phyloP scores from a whole-genome alignment of 1,139 yeast genomes.

The Nakaseomyces uthaithaninus region DNA sequence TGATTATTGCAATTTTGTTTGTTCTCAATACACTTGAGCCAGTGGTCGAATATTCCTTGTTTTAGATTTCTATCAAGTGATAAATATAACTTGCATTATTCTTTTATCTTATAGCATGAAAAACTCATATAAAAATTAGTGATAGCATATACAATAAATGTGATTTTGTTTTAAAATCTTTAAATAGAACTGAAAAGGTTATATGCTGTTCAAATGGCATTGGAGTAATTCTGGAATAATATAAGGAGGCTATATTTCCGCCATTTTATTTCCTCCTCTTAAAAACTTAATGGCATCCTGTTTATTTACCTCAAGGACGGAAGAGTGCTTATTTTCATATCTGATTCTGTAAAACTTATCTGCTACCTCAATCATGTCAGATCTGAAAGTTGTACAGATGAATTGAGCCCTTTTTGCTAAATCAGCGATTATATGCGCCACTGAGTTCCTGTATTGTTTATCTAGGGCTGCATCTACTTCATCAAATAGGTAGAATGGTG shows the following conservation, averaged over 20 bases:
- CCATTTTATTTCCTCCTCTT: constrained; percentile 41
- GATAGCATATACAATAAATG: neutral
- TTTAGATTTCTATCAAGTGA: too few species aligned
- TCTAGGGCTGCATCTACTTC: constrained; percentile 95
- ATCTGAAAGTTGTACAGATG: constrained; percentile 91
- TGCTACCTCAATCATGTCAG: constrained; percentile 85
- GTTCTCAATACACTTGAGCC: neutral
- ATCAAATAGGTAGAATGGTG: constrained; percentile 91
- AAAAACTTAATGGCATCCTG: constrained; percentile 76
- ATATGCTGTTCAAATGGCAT: neutral
- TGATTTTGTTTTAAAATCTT: neutral
- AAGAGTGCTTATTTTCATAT: constrained; percentile 75
- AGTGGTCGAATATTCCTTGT: too few species aligned
- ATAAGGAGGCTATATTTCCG: constrained; percentile 15
- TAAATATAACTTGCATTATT: too few species aligned
- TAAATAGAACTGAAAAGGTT: too few species aligned
- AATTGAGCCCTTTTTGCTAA: constrained; percentile 71
- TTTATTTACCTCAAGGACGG: constrained; percentile 59
- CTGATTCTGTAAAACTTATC: constrained; percentile 83
- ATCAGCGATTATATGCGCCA: constrained; percentile 65
- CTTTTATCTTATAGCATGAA: too few species aligned
- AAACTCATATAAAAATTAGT: neutral
- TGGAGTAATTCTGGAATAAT: neutral
- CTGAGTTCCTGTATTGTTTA: constrained; percentile 83
- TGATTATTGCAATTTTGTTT: neutral